A percentile compares a stretch with the other conserved stretches of the same genome.
phyloP scores from a whole-genome alignment of 1,284 basidiomycete species.

The Xanthoconium separans region DNA sequence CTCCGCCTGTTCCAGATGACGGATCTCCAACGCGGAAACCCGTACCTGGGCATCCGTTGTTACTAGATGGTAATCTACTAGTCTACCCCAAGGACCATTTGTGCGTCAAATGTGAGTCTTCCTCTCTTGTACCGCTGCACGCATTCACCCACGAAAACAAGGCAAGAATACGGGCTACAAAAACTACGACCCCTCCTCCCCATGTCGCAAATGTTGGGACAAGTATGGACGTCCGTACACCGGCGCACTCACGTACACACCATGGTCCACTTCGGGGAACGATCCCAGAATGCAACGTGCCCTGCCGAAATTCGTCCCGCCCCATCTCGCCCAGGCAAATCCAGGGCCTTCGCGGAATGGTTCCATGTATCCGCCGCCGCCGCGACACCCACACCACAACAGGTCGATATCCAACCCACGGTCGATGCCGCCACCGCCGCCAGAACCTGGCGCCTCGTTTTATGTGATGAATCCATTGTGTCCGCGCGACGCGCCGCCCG shows the following conservation, averaged over 20 bases:
- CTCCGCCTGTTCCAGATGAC: slow-evolving; percentile 39
- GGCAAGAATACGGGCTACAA: slow-evolving; percentile 75
- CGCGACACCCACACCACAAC: slow-evolving; percentile 13
- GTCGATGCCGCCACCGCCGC: not conserved
- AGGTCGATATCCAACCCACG: slow-evolving; percentile 21
- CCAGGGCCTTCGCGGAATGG: not conserved
- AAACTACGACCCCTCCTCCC: slow-evolving; percentile 55
- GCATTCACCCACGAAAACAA: slow-evolving; percentile 34
- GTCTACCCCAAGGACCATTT: slow-evolving; percentile 63
- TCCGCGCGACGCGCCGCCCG: slow-evolving; percentile 33
- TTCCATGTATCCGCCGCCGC: not conserved
- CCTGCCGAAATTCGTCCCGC: slow-evolving; percentile 23
- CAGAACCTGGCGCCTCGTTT: slow-evolving; percentile 2
- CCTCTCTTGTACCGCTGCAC: not conserved
- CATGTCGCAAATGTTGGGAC: slow-evolving; percentile 71
- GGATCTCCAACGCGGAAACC: slow-evolving; percentile 61
- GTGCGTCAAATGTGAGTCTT: slow-evolving; percentile 61
- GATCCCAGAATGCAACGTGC: slow-evolving; percentile 31
- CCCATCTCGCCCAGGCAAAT: slow-evolving; percentile 13
- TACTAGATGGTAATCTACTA: slow-evolving; percentile 57
- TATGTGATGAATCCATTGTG: slow-evolving; percentile 23
- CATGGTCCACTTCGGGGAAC: slow-evolving; percentile 36
- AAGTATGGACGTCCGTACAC: slow-evolving; percentile 59
- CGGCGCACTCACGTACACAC: slow-evolving; percentile 57
- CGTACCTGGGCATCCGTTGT: slow-evolving; percentile 60